Evolutionary conservation across 2,329 filamentous ascomycete species (phyloP).

Genomic region (Phialophora macrospora): DNA sequence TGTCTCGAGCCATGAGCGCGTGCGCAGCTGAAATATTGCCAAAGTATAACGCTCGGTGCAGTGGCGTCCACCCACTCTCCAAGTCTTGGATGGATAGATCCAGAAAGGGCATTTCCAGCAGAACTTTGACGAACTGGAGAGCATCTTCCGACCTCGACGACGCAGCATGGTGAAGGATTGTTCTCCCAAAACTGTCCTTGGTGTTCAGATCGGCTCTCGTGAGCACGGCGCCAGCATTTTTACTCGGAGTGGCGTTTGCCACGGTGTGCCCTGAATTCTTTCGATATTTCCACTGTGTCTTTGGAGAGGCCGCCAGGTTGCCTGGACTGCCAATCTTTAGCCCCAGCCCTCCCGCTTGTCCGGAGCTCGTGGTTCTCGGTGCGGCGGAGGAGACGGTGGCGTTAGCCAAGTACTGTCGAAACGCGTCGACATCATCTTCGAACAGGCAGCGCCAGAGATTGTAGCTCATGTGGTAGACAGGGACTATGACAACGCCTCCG

Average conservation of each 20-base stretch:
- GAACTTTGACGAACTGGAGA: conserved; percentile 73
- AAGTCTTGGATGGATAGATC: conserved; percentile 86
- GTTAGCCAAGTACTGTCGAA: conserved; percentile 83
- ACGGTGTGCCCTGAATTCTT: conserved; percentile 36
- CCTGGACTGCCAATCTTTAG: conserved; percentile 42
- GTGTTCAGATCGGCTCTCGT: conserved; percentile 77
- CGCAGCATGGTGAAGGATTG: conserved; percentile 80
- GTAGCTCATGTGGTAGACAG: conserved; percentile 79
- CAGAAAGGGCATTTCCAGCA: conserved; percentile 79
- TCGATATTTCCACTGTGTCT: conserved; percentile 38
- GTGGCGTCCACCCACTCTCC: conserved; percentile 94
- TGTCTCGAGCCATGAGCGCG: conserved; percentile 77
- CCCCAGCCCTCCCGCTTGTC: conserved; percentile 53
- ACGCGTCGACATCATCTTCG: conserved; percentile 95
- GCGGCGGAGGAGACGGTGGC: conserved; percentile 57
- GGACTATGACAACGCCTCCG: conserved; percentile 44
- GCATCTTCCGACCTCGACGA: conserved; percentile 74
- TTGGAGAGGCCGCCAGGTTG: conserved; percentile 56
- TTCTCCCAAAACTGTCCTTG: conserved; percentile 80
- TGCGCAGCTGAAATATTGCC: conserved; percentile 88
- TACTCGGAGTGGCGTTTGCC: conserved; percentile 18
- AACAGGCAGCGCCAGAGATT: conserved; percentile 95
- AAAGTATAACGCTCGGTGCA: conserved; percentile 87
- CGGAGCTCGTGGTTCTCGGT: conserved; percentile 33
- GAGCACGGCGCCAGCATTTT: conserved; percentile 43